phyloP scores from a whole-genome alignment of 306 rosid species.

The Purshia tridentata region DNA sequence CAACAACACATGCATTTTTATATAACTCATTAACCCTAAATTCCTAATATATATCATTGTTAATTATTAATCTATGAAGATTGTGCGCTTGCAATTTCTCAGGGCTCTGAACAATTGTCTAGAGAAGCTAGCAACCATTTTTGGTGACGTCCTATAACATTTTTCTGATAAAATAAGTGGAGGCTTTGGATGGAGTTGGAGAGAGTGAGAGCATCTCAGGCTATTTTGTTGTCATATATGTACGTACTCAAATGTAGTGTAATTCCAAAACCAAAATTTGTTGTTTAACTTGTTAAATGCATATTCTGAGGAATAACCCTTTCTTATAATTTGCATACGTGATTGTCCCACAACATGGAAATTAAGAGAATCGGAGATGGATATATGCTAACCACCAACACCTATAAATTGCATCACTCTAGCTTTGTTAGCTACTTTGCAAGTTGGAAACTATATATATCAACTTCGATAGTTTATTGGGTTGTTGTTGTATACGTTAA shows the following conservation, averaged over 20 bases:
- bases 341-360: slow-evolving; percentile 20
- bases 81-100: not conserved
- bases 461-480: not conserved
- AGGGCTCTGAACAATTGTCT: not conserved
- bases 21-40: no score
- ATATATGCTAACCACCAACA: slow-evolving; percentile 30
- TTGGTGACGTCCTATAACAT: slow-evolving; percentile 3
- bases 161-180: not conserved
- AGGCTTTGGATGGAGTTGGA: not conserved
- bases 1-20: not conserved
- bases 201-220: slow-evolving; percentile 3
- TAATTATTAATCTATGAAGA: not conserved
- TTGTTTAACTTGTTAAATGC: not conserved
- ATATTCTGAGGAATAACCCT: slow-evolving; percentile 36
- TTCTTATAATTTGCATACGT: not conserved
- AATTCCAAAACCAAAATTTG: slow-evolving; percentile 12
- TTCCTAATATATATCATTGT: no score
- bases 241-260: not conserved
- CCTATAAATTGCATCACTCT: not conserved
- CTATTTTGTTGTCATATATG: slow-evolving; percentile 11
- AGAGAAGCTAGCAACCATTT: not conserved
- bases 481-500: not conserved
- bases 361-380: slow-evolving; percentile 4
- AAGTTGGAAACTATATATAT: no score
- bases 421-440: not conserved